Percentiles rank a stretch among this genome's conserved stretches.
These are phyloP conservation scores for Apiotrichum domesticum DNA, from an alignment of 1,284 basidiomycete genomes.

Conservation along the genomic window DNA sequence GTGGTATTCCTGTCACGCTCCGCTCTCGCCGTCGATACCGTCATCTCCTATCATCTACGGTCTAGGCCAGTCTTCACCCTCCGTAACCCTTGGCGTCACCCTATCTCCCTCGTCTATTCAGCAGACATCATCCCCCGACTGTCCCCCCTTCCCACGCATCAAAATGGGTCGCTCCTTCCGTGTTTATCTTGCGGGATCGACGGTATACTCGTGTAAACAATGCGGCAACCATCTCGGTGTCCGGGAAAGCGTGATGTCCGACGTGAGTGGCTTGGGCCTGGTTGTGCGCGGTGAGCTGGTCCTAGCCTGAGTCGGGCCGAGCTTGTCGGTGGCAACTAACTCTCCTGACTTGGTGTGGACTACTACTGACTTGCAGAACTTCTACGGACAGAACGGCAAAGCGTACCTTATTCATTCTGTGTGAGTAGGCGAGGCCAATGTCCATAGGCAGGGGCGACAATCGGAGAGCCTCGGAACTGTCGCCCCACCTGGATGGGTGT, in stretches of 20 bases:
- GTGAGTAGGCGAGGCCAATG: constrained; percentile 52
- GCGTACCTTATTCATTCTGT: constrained; percentile 90
- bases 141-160: not conserved
- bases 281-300: not conserved
- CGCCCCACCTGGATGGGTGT: no score
- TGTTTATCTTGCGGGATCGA: constrained; percentile 76
- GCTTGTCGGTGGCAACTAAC: not conserved
- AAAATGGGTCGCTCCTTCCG: constrained; percentile 51
- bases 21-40: no score
- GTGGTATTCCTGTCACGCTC: no score
- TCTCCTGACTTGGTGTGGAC: not conserved
- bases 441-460: no score
- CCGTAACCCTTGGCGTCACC: no score
- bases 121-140: no score
- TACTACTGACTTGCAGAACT: constrained; percentile 11
- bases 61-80: no score
- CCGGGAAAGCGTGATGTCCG: constrained; percentile 83
- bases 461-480: no score
- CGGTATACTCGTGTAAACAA: constrained; percentile 82
- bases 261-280: constrained; percentile 53
- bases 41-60: no score
- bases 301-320: no score
- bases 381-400: constrained; percentile 89
- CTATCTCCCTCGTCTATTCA: no score
- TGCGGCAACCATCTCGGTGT: constrained; percentile 94